Base-by-base conservation (phyloP, 139 green algal species). In the Chlorella sp. region DNA sequence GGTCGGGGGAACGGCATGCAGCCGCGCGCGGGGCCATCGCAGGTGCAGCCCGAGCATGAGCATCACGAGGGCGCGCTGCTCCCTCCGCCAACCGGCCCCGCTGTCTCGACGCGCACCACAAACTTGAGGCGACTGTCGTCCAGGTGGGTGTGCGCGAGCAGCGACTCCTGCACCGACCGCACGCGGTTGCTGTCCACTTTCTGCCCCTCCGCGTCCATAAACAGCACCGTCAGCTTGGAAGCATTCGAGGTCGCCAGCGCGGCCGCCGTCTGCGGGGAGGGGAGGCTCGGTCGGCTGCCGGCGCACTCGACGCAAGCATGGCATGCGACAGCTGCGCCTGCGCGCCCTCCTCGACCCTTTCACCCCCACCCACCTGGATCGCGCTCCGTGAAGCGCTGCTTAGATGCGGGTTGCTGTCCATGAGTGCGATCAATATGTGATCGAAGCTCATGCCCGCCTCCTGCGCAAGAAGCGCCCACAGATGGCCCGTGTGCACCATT, bases 201-300 rank as follows among this genome's bases (percentile, higher is more conserved):
- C 31, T 74, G 76, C 23, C 74, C 79, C 36, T 78, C 8, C 62
- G 82, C 80, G 41, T 85, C 76, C 12, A 85, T 41, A 66, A 85
- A 82, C 46, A 85, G 51, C 7, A 81, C 58, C 14, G 80, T 82
- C 71, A 83, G 41, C 23, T 73, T 79, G 42, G 31, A 40, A 1
- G 69, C 27, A 21, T 68, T 56, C 7, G 31, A 31, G 6, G 63
- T 35, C 4, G 79, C 79, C 6, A 84, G 56, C 8, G 36, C 2
- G 0, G 66, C 79, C 11, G 73, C 79, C 8, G 65, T 70, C 9
- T 25, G 4, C n/a, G n/a, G n/a, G n/a, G n/a, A n/a, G n/a, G n/a
- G n/a, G n/a, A n/a, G n/a, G n/a, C n/a, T n/a, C n/a, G n/a, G n/a
- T n/a, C n/a, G n/a, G n/a, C n/a, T n/a, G n/a, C n/a, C n/a, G n/a